phyloP scores from a whole-genome alignment of 2,329 filamentous ascomycete genomes.

The Sclerotinia minor region DNA sequence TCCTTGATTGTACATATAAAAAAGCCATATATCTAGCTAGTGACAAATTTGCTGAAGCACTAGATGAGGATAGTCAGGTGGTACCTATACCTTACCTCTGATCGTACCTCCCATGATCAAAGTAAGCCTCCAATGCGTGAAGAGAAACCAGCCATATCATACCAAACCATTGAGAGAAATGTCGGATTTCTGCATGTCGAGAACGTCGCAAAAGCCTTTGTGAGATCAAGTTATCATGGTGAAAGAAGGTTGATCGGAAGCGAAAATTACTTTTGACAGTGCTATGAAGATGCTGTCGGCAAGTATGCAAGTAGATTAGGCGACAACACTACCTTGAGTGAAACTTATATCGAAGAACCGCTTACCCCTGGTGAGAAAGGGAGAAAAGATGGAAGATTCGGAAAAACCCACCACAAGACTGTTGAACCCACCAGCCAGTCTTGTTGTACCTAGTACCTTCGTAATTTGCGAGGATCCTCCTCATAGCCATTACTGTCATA shows the following conservation, averaged over 20 bases:
- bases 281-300: constrained; percentile 23
- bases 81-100: constrained; percentile 52
- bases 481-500: constrained; percentile 70
- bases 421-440: constrained; percentile 33
- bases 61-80: constrained; percentile 38
- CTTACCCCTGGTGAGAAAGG: constrained; percentile 45
- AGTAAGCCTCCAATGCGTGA: constrained; percentile 28
- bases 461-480: constrained; percentile 70
- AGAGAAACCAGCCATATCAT: constrained; percentile 25
- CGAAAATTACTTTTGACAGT: constrained; percentile 10
- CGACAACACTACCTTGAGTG: constrained; percentile 41
- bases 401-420: constrained; percentile 52
- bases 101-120: constrained; percentile 51
- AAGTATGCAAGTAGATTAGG: constrained; percentile 31
- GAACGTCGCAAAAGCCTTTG: constrained; percentile 7
- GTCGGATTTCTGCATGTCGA: constrained; percentile 21
- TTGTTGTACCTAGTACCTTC: constrained; percentile 57
- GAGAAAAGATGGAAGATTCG: constrained; percentile 43
- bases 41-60: constrained; percentile 27
- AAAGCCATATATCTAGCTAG: constrained; percentile 26
- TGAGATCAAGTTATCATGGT: constrained; percentile 32
- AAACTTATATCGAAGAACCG: constrained; percentile 39
- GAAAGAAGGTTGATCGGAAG: constrained; percentile 23
- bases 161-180: constrained; percentile 18
- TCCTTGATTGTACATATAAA: constrained; percentile 40